A percentile compares a stretch with the other conserved stretches of the same genome.
phyloP scores from a whole-genome alignment of 768 basidiomycete species.

The Glaciozyma martinii region DNA sequence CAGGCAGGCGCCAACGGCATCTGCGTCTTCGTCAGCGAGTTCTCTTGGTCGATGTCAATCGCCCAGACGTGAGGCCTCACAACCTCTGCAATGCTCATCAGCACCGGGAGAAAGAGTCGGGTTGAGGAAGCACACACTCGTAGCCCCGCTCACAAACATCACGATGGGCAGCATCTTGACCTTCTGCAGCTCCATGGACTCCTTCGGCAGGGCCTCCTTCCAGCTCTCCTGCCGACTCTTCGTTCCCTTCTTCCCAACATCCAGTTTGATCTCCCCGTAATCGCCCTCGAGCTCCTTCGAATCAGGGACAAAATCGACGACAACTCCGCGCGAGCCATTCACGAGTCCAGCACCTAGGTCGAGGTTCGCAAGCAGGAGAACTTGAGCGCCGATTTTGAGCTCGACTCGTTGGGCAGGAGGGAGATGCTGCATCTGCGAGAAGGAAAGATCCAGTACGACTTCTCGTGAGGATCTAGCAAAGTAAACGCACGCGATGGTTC shows the following conservation, averaged over 20 bases:
- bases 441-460: background rate
- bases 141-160: too few species aligned
- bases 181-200: too few species aligned
- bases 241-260: too few species aligned
- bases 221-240: too few species aligned
- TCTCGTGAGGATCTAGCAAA: background rate
- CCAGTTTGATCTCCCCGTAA: too few species aligned
- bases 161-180: too few species aligned
- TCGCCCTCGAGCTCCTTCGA: too few species aligned
- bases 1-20: constrained; percentile 83
- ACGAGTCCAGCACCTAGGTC: background rate
- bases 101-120: too few species aligned
- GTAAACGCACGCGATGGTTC: constrained; percentile 35
- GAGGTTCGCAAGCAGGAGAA: background rate
- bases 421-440: constrained; percentile 33
- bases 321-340: background rate
- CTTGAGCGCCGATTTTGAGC: constrained; percentile 36
- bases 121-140: too few species aligned
- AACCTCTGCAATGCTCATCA: background rate
- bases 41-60: constrained; percentile 1
- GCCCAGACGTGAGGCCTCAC: background rate
- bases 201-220: too few species aligned
- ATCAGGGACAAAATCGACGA: background rate
- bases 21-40: constrained; percentile 50
- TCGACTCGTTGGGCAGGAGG: constrained; percentile 37